Percentiles rank a stretch among this genome's conserved stretches.
Conservation (phyloP, 192 early-diverging fungal species). For the Phlyctochytrium arcticum region DNA sequence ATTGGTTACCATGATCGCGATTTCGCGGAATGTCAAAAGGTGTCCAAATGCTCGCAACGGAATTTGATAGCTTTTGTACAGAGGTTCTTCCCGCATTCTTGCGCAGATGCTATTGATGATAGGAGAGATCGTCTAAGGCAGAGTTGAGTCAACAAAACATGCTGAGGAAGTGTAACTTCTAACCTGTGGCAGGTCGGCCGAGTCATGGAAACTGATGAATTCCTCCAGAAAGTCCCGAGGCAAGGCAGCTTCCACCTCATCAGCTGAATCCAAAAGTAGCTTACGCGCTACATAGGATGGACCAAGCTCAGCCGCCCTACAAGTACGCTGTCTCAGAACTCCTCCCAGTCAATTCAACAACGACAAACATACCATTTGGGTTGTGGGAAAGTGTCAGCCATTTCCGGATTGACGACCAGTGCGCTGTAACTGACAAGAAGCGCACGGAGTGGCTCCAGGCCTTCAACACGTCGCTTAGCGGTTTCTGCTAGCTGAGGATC, state of each 20-base stretch:
- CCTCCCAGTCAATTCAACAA: no score
- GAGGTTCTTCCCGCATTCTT: constrained; percentile 37
- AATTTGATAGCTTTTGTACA: constrained; percentile 48
- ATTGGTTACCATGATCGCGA: constrained; percentile 47
- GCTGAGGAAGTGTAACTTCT: no score
- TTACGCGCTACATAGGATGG: constrained; percentile 35
- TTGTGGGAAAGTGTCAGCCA: constrained; percentile 89
- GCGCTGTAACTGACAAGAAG: constrained; percentile 82
- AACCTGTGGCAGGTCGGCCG: no score
- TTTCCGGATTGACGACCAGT: constrained; percentile 66
- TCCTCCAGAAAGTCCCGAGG: constrained; percentile 60
- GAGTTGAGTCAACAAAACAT: no score
- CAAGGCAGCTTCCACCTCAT: constrained; percentile 52
- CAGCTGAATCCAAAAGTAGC: constrained; percentile 49
- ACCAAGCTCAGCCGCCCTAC: constrained; percentile 33
- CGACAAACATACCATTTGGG: constrained; percentile 48
- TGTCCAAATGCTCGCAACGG: constrained; percentile 44
- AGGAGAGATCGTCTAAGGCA: constrained; percentile 55
- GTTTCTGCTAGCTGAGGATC: constrained; percentile 4
- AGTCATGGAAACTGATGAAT: background rate
- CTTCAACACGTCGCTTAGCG: constrained; percentile 49
- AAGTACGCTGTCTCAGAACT: no score
- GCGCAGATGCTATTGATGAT: constrained; percentile 47
- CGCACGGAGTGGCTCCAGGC: constrained; percentile 51
- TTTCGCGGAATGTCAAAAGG: constrained; percentile 51